Evolutionary conservation across 2,329 filamentous ascomycete genomes (phyloP).

Genomic region (Dactylellina haptotyla): DNA sequence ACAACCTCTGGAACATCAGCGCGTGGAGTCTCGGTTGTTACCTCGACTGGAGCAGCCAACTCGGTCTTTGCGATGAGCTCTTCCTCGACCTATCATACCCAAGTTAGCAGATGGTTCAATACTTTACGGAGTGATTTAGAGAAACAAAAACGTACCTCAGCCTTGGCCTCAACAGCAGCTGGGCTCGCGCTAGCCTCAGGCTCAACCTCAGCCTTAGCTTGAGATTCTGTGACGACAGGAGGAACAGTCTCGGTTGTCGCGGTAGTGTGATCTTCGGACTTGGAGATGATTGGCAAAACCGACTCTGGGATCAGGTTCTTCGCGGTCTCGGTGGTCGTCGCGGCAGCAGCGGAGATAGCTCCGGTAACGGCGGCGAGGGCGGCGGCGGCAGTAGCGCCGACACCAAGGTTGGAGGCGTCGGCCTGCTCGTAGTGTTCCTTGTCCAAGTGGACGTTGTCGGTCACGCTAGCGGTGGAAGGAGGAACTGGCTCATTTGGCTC

Average conservation of each 20-base stretch:
- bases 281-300: constrained; percentile 73
- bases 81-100: constrained; percentile 38
- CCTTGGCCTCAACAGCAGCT: constrained; percentile 76
- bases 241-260: constrained; percentile 64
- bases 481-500: constrained; percentile 84
- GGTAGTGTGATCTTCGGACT: constrained; percentile 55
- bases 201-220: constrained; percentile 67
- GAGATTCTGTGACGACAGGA: constrained; percentile 61
- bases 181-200: constrained; percentile 75
- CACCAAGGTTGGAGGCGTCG: constrained; percentile 69
- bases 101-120: constrained; percentile 7
- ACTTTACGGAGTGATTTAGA: background rate
- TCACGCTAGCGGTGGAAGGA: constrained; percentile 70
- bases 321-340: constrained; percentile 65
- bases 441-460: constrained; percentile 79
- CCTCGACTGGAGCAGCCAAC: constrained; percentile 34
- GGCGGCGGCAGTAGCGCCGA: constrained; percentile 47
- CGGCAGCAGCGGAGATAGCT: constrained; percentile 15
- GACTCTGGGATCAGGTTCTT: constrained; percentile 82
- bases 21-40: constrained; percentile 40
- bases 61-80: constrained; percentile 35
- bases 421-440: constrained; percentile 87
- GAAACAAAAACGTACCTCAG: constrained; percentile 32
- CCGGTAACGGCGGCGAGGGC: constrained; percentile 42
- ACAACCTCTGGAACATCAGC: constrained; percentile 70